These are phyloP conservation scores for Poronia punctata DNA, from an alignment of 495 filamentous ascomycete genomes.

Conservation along the genomic window DNA sequence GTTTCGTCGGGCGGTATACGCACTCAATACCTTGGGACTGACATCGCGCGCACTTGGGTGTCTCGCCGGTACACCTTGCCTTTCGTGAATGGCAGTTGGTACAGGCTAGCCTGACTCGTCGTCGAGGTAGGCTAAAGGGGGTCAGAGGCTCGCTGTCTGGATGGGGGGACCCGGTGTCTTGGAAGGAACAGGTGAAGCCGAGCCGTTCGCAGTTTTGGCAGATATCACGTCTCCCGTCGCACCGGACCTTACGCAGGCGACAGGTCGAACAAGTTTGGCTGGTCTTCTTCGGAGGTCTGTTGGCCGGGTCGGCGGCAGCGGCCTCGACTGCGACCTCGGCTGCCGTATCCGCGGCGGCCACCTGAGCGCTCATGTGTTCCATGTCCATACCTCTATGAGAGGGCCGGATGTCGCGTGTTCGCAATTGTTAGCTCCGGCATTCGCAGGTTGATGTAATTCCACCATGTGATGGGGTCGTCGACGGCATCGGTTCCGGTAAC, in stretches of 20 bases:
- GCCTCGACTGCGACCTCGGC: constrained; percentile 27
- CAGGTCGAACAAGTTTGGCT: constrained; percentile 41
- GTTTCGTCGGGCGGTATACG: constrained; percentile 40
- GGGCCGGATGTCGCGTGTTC: constrained; percentile 7
- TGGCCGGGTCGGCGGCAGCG: constrained; percentile 24
- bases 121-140: constrained; percentile 35
- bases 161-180: constrained; percentile 28
- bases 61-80: constrained; percentile 41
- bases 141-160: constrained; percentile 22
- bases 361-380: constrained; percentile 30
- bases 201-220: constrained; percentile 46
- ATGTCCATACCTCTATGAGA: constrained; percentile 23
- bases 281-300: constrained; percentile 28
- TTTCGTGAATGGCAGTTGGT: constrained; percentile 42
- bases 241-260: constrained; percentile 44
- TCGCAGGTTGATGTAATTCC: constrained; percentile 9
- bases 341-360: constrained; percentile 26
- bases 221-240: constrained; percentile 37
- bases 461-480: constrained; percentile 8
- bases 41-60: constrained; percentile 42
- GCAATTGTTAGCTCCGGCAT: constrained; percentile 7
- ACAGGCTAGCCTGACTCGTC: constrained; percentile 43
- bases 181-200: constrained; percentile 43
- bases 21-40: constrained; percentile 42
- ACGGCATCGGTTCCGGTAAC: constrained; percentile 11